Evolutionary conservation across 495 filamentous ascomycete species (phyloP), one percentile per base, ranked within the genome.

Genomic region (Xylona heveae): DNA sequence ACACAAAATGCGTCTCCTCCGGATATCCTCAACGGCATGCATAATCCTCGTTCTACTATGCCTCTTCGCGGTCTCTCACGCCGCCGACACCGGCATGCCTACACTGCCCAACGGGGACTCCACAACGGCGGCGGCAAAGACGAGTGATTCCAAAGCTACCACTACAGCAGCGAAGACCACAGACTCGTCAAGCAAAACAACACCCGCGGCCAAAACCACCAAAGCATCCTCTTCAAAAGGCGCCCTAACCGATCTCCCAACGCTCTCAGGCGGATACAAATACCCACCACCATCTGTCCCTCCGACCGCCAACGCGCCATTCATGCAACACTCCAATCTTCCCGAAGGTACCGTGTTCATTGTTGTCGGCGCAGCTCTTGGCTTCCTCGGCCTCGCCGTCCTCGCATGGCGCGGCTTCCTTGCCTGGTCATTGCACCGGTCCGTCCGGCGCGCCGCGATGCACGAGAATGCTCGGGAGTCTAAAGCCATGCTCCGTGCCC

Each of bases 281-380:
- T 68, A 67, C 39, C 71, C 76, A 6, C 48, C 68, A 4, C 57
- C 79, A 2, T 64, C 64, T 10, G 70, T 93, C 23, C 88, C 88
- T 3, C 74, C 81, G 7, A 93, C 78, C 1, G 59, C 67, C 7
- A 64, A 73, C 49, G 88, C 88, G 15, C 88, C 90, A 18, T 97
- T 80, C 48, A 93, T 97, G 83, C 79, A 90, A 44, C 74, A 75
- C 46, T 84, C 81, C n/a, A 74, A 60, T 27, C 63, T 83, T 5
- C 88, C 88, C 0, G 81, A 95, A 53, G 88, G 88, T 12, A 94
- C 88, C 16, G 73, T 97, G 20, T 97, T 97, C 58, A 97, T 97
- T 46, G 71, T 65, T 24, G 90, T 94, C 13, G 88, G 90, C 28
- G 79, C 82, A 13, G 73, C 74, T 19, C 65, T 97, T 3, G 90